Evolutionary conservation across 2,329 filamentous ascomycete genomes (phyloP), one percentile per base, ranked within the genome.

Genomic region (Phialemoniopsis sp.): DNA sequence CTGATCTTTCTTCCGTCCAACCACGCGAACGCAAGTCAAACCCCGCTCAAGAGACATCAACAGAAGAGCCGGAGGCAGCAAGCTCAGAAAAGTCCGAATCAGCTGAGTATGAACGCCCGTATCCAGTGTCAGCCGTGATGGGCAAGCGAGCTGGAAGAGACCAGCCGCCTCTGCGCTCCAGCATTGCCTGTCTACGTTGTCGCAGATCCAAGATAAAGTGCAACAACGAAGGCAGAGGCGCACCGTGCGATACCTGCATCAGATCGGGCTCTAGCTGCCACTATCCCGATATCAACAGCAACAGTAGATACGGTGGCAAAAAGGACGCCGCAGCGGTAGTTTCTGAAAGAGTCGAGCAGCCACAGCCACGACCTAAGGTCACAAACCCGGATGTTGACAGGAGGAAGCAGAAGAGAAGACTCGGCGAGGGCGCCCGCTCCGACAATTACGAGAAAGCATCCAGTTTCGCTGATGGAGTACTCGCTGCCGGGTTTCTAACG

Each of bases 121-220:
- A 6, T 26, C 6, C 21, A 6, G 21, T 6, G 21, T 26, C 17
- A 14, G 51, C 54, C 45, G 53, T 63, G 54, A 54, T 54, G 53
- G 59, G 49, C 43, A 50, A 51, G 41, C 60, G 66, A 48, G 62
- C 67, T 49, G 66, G 64, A 52, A 70, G 66, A 45, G 59, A 59
- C 52, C 65, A 68, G 41, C 60, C 66, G 12, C 70, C 71, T 28
- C 85, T 89, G 77, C 77, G 87, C 50, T 89, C 86, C 34, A 87
- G 83, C 54, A 88, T 91, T 56, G 87, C 87, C 35, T 93, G 87
- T 62, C 70, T 78, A 45, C 74, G 80, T 46, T 91, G 87, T 57
- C 76, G 87, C 42, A 79, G 80, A 52, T 89, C 85, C 57, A 94
- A 93, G 64, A 87, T 91, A 57, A 91, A 91, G 63, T 94, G 88